Base-by-base conservation (phyloP, 2,329 filamentous ascomycete species). In the Escovopsis sp. region DNA sequence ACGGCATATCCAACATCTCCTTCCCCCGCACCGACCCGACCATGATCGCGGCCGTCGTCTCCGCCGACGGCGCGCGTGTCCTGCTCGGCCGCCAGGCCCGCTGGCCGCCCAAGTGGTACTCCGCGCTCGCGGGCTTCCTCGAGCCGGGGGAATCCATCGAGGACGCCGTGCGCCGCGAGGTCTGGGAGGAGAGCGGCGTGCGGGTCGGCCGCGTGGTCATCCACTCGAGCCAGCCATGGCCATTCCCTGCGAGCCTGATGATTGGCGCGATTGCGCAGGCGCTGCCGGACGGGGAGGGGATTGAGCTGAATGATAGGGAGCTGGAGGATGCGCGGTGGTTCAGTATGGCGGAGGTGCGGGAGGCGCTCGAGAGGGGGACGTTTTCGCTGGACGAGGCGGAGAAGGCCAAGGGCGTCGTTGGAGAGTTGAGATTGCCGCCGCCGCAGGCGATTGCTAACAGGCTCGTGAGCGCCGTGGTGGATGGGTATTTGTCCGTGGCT, bases 11-110 rank as follows among this genome's bases (percentile, higher is more conserved):
- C 23, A 98, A 98, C 58, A 68, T 94, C 35, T 79, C 71, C 50
- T 96, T 94, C 65, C 88, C 88, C 3, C 75, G 87, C 34, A 94
- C 88, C 2, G 87, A 94, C 48, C 86, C 87, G 1, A 93, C 85
- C 19, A 86, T 96, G 54, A 98, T 98, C 59, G 87, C 92, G 61
- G 88, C 87, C 1, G 79, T 94, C 10, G 72, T 96, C 23, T 92
- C 81, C 35, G 67, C 77, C 34, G 83, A 92, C 46, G 80, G 80
- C 34, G 70, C 77, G 44, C 73, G 75, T 41, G 61, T 94, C 27
- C 72, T 98, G 7, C 77, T 98, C 1, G 90, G 90, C 27, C 77
- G 90, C 12, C 76, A 83, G 50, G 82, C 81, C 58, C 72, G 83
- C 35, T 98, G 79, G 70, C 90, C 90, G 1, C 66, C 72, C 2